Evolutionary conservation across 306 rosid species (phyloP).

Genomic region (Vicia villosa): DNA sequence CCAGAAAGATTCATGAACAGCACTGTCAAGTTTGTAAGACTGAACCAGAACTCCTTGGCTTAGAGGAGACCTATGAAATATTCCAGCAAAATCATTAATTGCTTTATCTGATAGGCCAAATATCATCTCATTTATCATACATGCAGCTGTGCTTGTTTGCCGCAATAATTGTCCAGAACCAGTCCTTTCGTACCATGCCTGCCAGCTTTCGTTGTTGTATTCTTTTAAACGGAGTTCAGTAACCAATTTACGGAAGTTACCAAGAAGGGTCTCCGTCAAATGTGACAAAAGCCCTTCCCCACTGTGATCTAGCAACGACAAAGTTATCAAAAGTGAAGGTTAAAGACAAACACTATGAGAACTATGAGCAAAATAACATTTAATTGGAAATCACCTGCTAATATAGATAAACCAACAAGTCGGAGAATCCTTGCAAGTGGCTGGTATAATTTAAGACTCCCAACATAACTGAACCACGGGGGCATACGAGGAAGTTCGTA

Average conservation of each 20-base stretch:
- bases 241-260: constrained; percentile 73
- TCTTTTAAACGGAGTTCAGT: constrained; percentile 77
- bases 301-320: constrained; percentile 54
- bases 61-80: constrained; percentile 55
- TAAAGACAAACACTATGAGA: constrained; percentile 22
- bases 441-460: constrained; percentile 69
- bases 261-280: constrained; percentile 71
- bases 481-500: constrained; percentile 88
- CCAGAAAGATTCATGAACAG: constrained; percentile 56
- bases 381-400: constrained; percentile 67
- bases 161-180: constrained; percentile 88
- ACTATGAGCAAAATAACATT: constrained; percentile 27
- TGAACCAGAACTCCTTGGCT: constrained; percentile 44
- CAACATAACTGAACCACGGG: constrained; percentile 82
- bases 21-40: constrained; percentile 42
- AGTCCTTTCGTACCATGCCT: constrained; percentile 78
- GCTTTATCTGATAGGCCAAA: constrained; percentile 86
- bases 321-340: constrained; percentile 27
- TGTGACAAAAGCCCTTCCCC: constrained; percentile 65
- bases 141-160: constrained; percentile 90
- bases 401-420: constrained; percentile 73
- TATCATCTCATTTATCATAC: constrained; percentile 89
- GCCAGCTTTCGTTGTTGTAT: constrained; percentile 78
- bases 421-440: constrained; percentile 86
- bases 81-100: constrained; percentile 48